Evolutionary conservation across 2,329 filamentous ascomycete species (phyloP), one percentile per base, ranked within the genome.

Genomic region (Fusarium goolgardi): DNA sequence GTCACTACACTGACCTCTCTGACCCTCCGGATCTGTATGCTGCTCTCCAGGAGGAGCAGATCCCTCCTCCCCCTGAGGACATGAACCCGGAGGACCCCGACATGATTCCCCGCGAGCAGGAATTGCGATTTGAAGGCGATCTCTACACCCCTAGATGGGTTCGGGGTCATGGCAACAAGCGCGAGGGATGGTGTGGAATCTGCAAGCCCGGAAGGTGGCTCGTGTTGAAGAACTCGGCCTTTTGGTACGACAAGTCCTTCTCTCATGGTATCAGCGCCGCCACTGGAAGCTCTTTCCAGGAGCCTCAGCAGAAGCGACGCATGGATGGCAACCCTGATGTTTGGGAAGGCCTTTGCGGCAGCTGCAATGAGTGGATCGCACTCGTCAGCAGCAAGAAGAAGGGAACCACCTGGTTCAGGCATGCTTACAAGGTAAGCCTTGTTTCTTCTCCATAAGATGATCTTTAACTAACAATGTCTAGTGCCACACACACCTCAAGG

Each of bases 181-280:
- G 93, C 41, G 92, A 95, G 78, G 93, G 93, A 5, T 97, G 93
- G 92, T 96, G 93, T 73, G 92, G 92, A 23, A 91, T 95, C 71
- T 96, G 93, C 82, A 94, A 94, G 77, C 91, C 92, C 4, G 92
- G 92, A 4, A 85, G 92, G 50, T 96, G 93, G 93, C 86, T 95
- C 55, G 92, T 94, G 18, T 83, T 97, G 61, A 96, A 96, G 82
- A 96, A 96, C 80, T 94, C 91, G 56, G 93, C 93, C 9, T 97
- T 93, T 78, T 96, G 93, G 93, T 96, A 96, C 78, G 93, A 96
- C 81, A 95, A 96, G 83, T 92, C 90, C 59, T 96, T 96, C 77
- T 93, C 91, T 3, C 93, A 96, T 75, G 93, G 93, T 50, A 93
- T 96, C 77, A 93, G 91, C 75, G 92, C 91, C 29, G 90, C 91